Evolutionary conservation across 2,329 filamentous ascomycete genomes (phyloP), one percentile per base, ranked within the genome.

Genomic region (Grosmannia serpens): DNA sequence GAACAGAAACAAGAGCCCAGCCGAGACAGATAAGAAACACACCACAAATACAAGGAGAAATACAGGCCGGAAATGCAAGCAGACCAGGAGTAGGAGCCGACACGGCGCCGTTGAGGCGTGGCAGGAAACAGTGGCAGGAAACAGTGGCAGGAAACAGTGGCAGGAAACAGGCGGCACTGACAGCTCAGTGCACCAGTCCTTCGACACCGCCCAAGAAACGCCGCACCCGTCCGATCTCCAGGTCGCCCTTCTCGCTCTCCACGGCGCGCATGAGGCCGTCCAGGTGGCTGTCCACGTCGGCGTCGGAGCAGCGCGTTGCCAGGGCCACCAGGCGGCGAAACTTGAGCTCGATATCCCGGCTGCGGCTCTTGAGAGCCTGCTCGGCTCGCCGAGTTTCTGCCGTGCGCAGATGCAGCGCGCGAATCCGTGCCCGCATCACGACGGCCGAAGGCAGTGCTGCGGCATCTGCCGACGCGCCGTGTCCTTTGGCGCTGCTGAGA

Each of bases 321-420:
- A 96, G 75, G 57, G 87, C 85, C 27, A 99, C 90, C 33, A 97
- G 89, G 64, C 87, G 88, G 29, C 91, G 82, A 69, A 96, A 96
- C 71, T 94, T 90, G 64, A 87, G 78, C 67, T 96, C 92, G 4
- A 95, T 78, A 57, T 96, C 91, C 5, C 85, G 86, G 65, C 89
- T 92, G 60, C 88, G 85, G 33, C 86, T 85, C 69, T 89, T 86
- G 10, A 99, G 79, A 7, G 81, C 81, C 22, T 81, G 79, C 2
- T 90, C 85, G 64, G 87, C 83, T 55, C 83, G 81, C 57, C 82
- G 76, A 15, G 94, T 83, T 22, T 80, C 76, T 49, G 80, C 77
- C 51, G 90, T 89, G 53, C 90, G 85, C 15, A 76, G 74, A 58
- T 82, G 78, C 61, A 96, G 87, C 3, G 88, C 88, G 47, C 82